Conservation (phyloP, 331 rosid species). For the Saraca asoca region DNA sequence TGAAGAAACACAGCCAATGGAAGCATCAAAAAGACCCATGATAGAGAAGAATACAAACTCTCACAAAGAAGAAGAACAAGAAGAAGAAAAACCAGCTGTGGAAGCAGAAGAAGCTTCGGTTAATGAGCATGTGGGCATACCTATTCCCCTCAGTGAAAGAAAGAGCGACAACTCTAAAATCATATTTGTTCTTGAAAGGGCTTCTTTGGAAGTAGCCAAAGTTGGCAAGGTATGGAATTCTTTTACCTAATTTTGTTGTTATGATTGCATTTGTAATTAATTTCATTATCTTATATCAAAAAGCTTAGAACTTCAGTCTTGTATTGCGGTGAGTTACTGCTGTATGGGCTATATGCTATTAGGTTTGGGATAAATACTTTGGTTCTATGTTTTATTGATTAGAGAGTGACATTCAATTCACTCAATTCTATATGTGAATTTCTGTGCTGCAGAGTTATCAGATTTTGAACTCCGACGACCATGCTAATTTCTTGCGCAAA, state of each 20-base stretch:
- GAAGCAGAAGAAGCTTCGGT: constrained; percentile 3
- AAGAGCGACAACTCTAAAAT: constrained; percentile 45
- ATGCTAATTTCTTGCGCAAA: constrained; percentile 61
- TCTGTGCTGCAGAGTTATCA: constrained; percentile 56
- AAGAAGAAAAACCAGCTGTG: constrained; percentile 5
- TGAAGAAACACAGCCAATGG: constrained; percentile 21
- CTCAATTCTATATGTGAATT: neutral
- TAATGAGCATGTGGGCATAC: constrained; percentile 57
- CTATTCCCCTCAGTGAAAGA: constrained; percentile 42
- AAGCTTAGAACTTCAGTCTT: constrained; percentile 3
- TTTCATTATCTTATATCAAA: neutral
- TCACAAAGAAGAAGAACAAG: constrained; percentile 4
- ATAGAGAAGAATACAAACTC: constrained; percentile 14
- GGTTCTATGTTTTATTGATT: neutral
- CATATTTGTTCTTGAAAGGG: constrained; percentile 80
- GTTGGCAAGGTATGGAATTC: constrained; percentile 71
- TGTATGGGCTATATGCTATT: neutral
- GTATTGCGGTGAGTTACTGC: neutral
- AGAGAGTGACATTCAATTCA: neutral
- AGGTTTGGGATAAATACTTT: neutral
- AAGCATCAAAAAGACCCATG: constrained; percentile 27
- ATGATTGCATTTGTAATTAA: neutral
- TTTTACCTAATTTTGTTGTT: neutral
- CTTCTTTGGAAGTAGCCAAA: constrained; percentile 82
- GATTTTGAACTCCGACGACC: constrained; percentile 84